phyloP scores from a whole-genome alignment of 306 rosid genomes.

The Gastrolobium bilobum region DNA sequence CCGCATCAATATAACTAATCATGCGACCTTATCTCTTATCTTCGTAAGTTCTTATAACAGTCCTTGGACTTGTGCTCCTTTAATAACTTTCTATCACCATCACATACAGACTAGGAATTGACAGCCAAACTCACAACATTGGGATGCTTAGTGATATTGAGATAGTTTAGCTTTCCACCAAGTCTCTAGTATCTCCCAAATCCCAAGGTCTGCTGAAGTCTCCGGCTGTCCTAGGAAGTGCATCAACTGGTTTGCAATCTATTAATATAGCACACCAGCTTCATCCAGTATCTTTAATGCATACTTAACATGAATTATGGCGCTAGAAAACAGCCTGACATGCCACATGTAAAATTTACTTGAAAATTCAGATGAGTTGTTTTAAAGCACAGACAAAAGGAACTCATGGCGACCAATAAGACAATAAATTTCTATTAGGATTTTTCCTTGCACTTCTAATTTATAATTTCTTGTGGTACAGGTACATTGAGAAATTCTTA shows the following conservation, averaged over 20 bases:
- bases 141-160: neutral
- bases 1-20: too few relatives aligned
- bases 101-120: neutral
- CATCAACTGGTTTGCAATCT: neutral
- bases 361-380: neutral
- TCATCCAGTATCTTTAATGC: neutral
- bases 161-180: neutral
- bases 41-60: too few relatives aligned
- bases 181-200: too few relatives aligned
- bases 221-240: neutral
- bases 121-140: neutral
- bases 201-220: too few relatives aligned
- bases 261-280: neutral
- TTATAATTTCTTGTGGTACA: neutral
- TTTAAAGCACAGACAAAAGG: neutral
- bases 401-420: neutral
- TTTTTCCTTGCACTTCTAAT: neutral
- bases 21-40: too few relatives aligned
- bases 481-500: conserved; percentile 23
- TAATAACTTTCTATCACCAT: neutral
- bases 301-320: neutral
- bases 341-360: neutral
- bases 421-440: neutral
- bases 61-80: too few relatives aligned
- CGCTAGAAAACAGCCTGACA: too few relatives aligned